phyloP scores from a whole-genome alignment of 2,329 filamentous ascomycete species.

The Sphaerulina populicola region DNA sequence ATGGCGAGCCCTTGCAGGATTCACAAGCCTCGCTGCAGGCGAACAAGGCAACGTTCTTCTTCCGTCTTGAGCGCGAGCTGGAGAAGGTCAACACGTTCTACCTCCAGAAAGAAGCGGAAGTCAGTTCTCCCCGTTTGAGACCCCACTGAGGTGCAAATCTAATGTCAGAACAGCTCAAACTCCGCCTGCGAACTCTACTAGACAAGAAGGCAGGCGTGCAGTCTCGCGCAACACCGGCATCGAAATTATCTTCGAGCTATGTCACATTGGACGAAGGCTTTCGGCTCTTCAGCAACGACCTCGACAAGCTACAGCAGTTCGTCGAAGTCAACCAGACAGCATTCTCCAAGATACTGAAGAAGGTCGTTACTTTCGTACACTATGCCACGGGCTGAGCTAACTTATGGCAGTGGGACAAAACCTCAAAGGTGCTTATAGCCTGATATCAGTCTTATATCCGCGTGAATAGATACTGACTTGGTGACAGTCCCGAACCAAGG shows the following conservation, averaged over 20 bases:
- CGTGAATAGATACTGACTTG: slow-evolving; percentile 18
- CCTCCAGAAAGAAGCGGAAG: slow-evolving; percentile 94
- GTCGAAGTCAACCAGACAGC: slow-evolving; percentile 96
- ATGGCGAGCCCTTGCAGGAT: slow-evolving; percentile 48
- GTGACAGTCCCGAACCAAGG: slow-evolving; percentile 80
- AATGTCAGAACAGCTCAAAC: slow-evolving; percentile 60
- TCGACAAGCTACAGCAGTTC: slow-evolving; percentile 95
- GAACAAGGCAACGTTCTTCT: slow-evolving; percentile 98
- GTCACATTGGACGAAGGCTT: slow-evolving; percentile 93
- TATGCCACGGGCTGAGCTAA: slow-evolving; percentile 31
- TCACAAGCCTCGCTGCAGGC: slow-evolving; percentile 86
- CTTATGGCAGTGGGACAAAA: slow-evolving; percentile 79
- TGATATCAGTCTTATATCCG: slow-evolving; percentile 4
- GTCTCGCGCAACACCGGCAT: slow-evolving; percentile 60
- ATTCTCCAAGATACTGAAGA: slow-evolving; percentile 97
- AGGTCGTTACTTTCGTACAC: slow-evolving; percentile 45
- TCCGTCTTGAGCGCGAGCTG: slow-evolving; percentile 90
- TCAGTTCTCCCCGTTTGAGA: slow-evolving; percentile 38
- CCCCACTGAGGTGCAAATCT: slow-evolving; percentile 1
- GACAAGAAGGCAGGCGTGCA: slow-evolving; percentile 93
- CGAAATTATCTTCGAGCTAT: slow-evolving; percentile 84
- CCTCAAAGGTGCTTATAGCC: slow-evolving; percentile 61
- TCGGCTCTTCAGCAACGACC: slow-evolving; percentile 89
- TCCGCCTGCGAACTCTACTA: slow-evolving; percentile 80
- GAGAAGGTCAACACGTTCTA: slow-evolving; percentile 99